These are phyloP conservation scores for Gnomoniopsis smithogilvyi DNA, from an alignment of 2,329 filamentous ascomycete species.

Conservation along the genomic window DNA sequence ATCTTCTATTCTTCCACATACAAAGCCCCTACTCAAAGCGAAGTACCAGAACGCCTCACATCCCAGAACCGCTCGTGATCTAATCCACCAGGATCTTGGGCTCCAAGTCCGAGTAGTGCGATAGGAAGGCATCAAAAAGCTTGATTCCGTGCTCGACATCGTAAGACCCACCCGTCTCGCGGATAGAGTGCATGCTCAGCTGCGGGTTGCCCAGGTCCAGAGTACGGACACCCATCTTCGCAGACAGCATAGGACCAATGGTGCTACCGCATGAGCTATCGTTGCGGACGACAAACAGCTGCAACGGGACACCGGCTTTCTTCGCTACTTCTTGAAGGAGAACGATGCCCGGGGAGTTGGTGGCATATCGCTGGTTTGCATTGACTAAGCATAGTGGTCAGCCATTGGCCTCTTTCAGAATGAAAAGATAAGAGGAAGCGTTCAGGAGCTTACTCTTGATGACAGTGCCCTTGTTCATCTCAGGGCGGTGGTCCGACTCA, in stretches of 20 bases:
- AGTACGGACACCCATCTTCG: slow-evolving; percentile 80
- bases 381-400: slow-evolving; percentile 58
- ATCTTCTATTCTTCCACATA: not conserved
- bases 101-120: slow-evolving; percentile 79
- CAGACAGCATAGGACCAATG: slow-evolving; percentile 94
- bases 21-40: not conserved
- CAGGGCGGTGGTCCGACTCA: slow-evolving; percentile 83
- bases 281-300: slow-evolving; percentile 95
- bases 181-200: slow-evolving; percentile 94
- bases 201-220: slow-evolving; percentile 93
- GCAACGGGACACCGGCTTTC: slow-evolving; percentile 74
- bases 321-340: slow-evolving; percentile 84
- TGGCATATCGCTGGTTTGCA: slow-evolving; percentile 94
- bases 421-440: not conserved
- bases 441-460: slow-evolving; percentile 59
- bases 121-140: slow-evolving; percentile 84
- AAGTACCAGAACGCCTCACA: not conserved
- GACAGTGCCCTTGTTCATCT: slow-evolving; percentile 95
- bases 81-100: slow-evolving; percentile 81
- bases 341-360: slow-evolving; percentile 92
- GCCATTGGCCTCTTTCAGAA: not conserved
- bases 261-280: slow-evolving; percentile 94
- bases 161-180: slow-evolving; percentile 84
- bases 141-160: slow-evolving; percentile 85
- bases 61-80: not conserved